Evolutionary conservation across 179 eudicot genomes (phyloP).

Genomic region (Heliamphora pulchella): DNA sequence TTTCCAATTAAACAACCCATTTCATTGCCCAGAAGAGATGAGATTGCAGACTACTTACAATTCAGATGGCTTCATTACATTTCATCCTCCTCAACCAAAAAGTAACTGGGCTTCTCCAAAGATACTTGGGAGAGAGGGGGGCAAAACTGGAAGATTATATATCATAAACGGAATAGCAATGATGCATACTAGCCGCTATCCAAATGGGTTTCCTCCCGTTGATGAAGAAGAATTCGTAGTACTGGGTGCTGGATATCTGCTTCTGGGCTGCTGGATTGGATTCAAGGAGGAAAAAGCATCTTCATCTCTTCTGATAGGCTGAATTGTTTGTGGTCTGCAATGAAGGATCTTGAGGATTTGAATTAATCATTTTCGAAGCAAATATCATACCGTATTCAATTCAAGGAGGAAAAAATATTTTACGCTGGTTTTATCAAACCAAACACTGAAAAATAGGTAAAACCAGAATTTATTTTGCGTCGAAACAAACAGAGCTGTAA

Average conservation of each 20-base stretch:
- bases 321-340: conserved; percentile 39
- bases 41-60: too few species aligned
- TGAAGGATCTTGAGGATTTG: not conserved
- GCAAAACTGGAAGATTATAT: not conserved
- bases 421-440: too few species aligned
- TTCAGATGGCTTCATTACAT: too few species aligned
- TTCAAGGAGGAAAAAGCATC: conserved; percentile 33
- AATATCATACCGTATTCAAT: conserved; percentile 4
- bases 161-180: not conserved
- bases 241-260: conserved; percentile 25
- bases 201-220: conserved; percentile 62
- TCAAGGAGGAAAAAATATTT: too few species aligned
- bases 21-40: too few species aligned
- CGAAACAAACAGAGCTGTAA: too few species aligned
- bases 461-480: too few species aligned
- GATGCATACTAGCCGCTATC: conserved; percentile 19
- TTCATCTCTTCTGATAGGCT: not conserved
- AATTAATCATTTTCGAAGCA: not conserved
- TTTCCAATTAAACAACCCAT: too few species aligned
- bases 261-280: conserved; percentile 29
- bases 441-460: too few species aligned
- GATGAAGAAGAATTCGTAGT: conserved; percentile 30
- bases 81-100: too few species aligned
- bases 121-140: too few species aligned
- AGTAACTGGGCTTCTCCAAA: too few species aligned